Evolutionary conservation across 805 yeast genomes (phyloP).

Genomic region (Zygoascus flipseniorum): DNA sequence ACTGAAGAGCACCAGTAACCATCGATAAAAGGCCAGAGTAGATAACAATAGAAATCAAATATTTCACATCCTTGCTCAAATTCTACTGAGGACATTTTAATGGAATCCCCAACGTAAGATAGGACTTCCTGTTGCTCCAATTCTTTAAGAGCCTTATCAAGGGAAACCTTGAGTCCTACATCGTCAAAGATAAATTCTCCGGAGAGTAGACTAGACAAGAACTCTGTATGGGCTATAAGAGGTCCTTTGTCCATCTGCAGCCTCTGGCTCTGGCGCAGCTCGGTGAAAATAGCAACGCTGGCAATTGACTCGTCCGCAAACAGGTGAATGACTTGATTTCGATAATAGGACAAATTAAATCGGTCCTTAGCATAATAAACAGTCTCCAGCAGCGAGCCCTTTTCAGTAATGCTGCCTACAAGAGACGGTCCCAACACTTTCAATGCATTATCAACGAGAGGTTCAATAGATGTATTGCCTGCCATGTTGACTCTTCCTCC

Average conservation of each 20-base stretch:
- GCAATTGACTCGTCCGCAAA: constrained; percentile 44
- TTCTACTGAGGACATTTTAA: constrained; percentile 17
- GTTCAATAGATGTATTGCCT: constrained; percentile 17
- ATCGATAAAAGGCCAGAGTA: constrained; percentile 37
- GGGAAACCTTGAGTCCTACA: constrained; percentile 29
- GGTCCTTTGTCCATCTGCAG: constrained; percentile 20
- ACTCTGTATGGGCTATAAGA: constrained; percentile 24
- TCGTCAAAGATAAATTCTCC: constrained; percentile 34
- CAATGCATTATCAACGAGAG: constrained; percentile 31
- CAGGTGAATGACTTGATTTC: constrained; percentile 48
- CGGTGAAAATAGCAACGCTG: constrained; percentile 32
- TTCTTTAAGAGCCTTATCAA: constrained; percentile 23
- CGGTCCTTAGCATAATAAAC: constrained; percentile 38
- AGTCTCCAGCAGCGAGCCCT: constrained; percentile 28
- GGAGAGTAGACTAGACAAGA: constrained; percentile 30
- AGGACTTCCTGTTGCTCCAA: constrained; percentile 27
- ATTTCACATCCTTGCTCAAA: constrained; percentile 18
- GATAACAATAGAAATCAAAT: constrained; percentile 34
- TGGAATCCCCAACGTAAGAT: constrained; percentile 8
- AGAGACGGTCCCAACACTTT: constrained; percentile 32
- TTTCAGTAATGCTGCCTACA: constrained; percentile 25
- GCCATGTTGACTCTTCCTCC: constrained; percentile 30
- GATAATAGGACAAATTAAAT: constrained; percentile 49
- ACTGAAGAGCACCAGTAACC: constrained; percentile 35
- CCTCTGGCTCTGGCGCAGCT: constrained; percentile 21